Percentiles rank a stretch among this genome's conserved stretches.
These are phyloP conservation scores for Aspergillus costaricaensis DNA, from an alignment of 2,329 filamentous ascomycete genomes.

Conservation along the genomic window DNA sequence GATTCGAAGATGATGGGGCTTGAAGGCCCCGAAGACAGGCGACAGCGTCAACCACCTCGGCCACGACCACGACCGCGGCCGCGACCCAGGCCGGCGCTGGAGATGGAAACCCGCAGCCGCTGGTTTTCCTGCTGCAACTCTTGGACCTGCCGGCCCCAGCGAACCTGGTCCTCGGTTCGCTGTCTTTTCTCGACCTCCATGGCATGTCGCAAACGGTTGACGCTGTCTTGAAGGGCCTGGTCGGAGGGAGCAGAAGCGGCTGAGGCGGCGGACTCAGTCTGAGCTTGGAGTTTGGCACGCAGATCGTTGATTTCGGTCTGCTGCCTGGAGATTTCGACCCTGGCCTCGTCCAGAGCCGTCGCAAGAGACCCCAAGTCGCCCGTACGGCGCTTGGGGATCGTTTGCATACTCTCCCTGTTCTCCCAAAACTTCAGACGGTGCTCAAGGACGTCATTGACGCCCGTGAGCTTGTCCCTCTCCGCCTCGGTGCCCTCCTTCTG, in stretches of 20 bases:
- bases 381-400: conserved; percentile 18
- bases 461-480: background rate
- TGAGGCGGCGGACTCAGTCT: background rate
- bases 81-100: conserved; percentile 10
- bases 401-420: conserved; percentile 10
- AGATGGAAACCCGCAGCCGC: conserved; percentile 23
- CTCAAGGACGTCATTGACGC: conserved; percentile 15
- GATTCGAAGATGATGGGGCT: too few species aligned
- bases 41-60: background rate
- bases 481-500: background rate
- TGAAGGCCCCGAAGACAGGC: background rate
- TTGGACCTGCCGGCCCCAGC: conserved; percentile 13
- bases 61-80: background rate
- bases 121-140: conserved; percentile 21
- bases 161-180: conserved; percentile 20
- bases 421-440: conserved; percentile 12
- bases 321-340: conserved; percentile 17
- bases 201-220: conserved; percentile 15
- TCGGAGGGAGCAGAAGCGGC: background rate
- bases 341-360: conserved; percentile 18
- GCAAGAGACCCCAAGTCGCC: conserved; percentile 14
- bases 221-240: conserved; percentile 9
- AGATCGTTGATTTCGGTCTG: conserved; percentile 16
- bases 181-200: conserved; percentile 16
- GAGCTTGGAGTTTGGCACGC: conserved; percentile 2